phyloP scores from a whole-genome alignment of 306 rosid genomes.

The Cicer judaicum region DNA sequence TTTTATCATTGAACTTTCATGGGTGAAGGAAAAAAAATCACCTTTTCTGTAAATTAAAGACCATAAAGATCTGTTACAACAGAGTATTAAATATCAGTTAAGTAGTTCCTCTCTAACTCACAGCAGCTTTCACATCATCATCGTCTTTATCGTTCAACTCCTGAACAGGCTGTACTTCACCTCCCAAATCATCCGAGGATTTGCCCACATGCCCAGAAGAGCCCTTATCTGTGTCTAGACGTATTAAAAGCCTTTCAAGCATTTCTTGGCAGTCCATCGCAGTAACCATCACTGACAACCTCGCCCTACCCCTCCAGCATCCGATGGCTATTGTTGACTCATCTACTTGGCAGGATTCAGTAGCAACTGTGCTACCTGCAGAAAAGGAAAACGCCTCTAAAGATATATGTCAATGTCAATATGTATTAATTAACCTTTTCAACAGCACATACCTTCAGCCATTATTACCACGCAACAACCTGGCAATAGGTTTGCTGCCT shows the following conservation, averaged over 20 bases:
- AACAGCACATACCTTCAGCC: conserved; percentile 62
- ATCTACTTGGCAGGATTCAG: conserved; percentile 61
- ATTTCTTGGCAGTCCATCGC: conserved; percentile 92
- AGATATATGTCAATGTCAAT: neutral
- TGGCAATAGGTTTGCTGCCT: conserved; percentile 67
- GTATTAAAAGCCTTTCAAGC: conserved; percentile 71
- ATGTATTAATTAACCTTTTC: conserved; percentile 8
- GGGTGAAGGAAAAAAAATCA: conserved; percentile 23
- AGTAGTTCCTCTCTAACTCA: conserved; percentile 32
- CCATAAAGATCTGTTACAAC: conserved; percentile 37
- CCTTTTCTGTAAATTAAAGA: conserved; percentile 6
- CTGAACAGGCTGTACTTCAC: conserved; percentile 41
- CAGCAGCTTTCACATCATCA: conserved; percentile 38
- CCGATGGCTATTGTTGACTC: conserved; percentile 92
- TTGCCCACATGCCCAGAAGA: conserved; percentile 41
- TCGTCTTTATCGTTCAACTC: conserved; percentile 43
- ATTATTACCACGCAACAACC: conserved; percentile 90
- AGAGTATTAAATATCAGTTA: conserved; percentile 30
- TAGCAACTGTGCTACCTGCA: conserved; percentile 53
- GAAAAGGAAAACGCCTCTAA: conserved; percentile 18
- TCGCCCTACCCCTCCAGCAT: conserved; percentile 92
- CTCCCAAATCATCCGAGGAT: conserved; percentile 43
- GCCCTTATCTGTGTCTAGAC: conserved; percentile 55
- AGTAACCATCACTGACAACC: conserved; percentile 83
- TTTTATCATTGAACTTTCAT: neutral